phyloP scores from a whole-genome alignment of 2,329 filamentous ascomycete species.

The Neofusicoccum sp. region DNA sequence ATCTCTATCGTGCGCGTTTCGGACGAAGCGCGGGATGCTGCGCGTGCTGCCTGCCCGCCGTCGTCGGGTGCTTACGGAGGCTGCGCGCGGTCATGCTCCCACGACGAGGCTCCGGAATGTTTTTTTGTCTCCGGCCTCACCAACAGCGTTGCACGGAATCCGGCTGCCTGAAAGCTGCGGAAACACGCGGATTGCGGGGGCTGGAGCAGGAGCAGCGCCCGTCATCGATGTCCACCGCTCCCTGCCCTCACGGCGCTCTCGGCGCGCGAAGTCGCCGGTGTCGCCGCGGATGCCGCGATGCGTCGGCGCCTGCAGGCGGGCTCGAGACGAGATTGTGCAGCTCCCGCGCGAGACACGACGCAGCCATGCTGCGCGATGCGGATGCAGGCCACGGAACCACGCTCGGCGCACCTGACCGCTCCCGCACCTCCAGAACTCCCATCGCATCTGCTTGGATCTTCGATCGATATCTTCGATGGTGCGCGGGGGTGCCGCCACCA shows the following conservation, averaged over 20 bases:
- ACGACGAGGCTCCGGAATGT: not conserved
- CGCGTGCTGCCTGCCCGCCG: not conserved
- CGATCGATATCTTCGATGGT: not conserved
- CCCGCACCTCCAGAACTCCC: not conserved
- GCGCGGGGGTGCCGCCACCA: not conserved
- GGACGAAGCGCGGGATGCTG: not conserved
- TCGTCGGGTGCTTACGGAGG: slow-evolving; percentile 1
- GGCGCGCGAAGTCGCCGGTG: not conserved
- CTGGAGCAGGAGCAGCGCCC: not conserved
- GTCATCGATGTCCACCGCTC: not conserved
- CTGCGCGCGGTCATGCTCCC: not conserved
- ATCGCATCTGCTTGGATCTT: not conserved
- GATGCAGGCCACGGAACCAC: not conserved
- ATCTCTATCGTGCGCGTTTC: not conserved
- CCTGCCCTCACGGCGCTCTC: not conserved
- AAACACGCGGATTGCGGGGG: slow-evolving; percentile 8
- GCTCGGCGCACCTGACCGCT: not conserved
- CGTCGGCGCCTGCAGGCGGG: not conserved
- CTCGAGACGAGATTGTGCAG: slow-evolving; percentile 1
- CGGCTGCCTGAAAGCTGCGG: slow-evolving; percentile 3
- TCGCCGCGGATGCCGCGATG: not conserved
- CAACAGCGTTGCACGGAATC: not conserved
- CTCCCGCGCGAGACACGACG: not conserved
- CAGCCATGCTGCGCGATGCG: not conserved
- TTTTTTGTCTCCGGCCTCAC: not conserved